A percentile compares a stretch with the other conserved stretches of the same genome.
phyloP scores from a whole-genome alignment of 306 rosid species.

The Prunus fruticosa region DNA sequence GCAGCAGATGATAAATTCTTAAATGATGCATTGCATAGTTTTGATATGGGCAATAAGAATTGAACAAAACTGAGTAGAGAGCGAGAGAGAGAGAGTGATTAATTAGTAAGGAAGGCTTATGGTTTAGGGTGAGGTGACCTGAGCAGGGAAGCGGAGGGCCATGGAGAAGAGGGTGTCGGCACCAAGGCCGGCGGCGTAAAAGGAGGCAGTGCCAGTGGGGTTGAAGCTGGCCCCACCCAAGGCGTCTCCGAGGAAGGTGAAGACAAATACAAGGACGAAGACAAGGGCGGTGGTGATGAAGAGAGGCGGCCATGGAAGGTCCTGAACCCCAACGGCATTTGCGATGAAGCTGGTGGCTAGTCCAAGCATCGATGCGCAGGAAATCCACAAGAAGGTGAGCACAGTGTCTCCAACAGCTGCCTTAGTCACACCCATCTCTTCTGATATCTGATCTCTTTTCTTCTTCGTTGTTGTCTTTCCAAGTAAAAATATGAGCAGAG shows the following conservation, averaged over 20 bases:
- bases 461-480: not conserved
- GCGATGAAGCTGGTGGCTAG: conserved; percentile 37
- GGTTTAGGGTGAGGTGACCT: conserved; percentile 32
- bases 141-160: conserved; percentile 93
- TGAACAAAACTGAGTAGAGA: not conserved
- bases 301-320: conserved; percentile 48
- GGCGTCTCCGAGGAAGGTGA: conserved; percentile 48
- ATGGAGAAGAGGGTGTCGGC: conserved; percentile 69
- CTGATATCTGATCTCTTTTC: not conserved
- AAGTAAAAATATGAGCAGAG: not conserved
- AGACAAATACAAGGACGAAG: conserved; percentile 56
- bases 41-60: not conserved
- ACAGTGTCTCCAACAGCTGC: conserved; percentile 67
- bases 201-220: conserved; percentile 76
- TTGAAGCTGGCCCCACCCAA: conserved; percentile 96
- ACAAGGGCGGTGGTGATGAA: conserved; percentile 53
- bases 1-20: not conserved
- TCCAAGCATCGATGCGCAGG: conserved; percentile 60
- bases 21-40: too few relatives aligned
- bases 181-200: conserved; percentile 71
- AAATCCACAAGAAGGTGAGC: conserved; percentile 74
- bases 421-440: conserved; percentile 47
- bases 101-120: not conserved
- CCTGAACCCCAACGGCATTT: conserved; percentile 41
- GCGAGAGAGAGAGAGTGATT: not conserved